A percentile compares a stretch with the other conserved stretches of the same genome.
phyloP scores from a whole-genome alignment of 306 rosid genomes.

The Oxytropis ochrocephala region DNA sequence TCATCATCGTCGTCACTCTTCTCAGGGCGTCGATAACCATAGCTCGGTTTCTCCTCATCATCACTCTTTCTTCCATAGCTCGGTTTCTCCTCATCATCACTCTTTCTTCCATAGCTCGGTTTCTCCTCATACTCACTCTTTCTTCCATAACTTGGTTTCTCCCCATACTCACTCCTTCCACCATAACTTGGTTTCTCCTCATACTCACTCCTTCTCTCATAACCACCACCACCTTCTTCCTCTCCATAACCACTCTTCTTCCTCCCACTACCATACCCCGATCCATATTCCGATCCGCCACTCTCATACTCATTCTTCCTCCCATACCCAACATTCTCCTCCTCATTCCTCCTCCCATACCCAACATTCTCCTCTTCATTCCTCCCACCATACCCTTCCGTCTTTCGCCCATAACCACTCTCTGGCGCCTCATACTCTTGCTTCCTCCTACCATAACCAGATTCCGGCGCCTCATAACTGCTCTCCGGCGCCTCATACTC shows the following conservation, averaged over 20 bases:
- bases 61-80: conserved; percentile 26
- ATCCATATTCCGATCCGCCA: neutral
- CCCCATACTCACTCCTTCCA: conserved; percentile 5
- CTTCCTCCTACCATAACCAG: conserved; percentile 10
- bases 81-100: conserved; percentile 27
- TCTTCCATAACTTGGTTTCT: conserved; percentile 36
- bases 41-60: neutral
- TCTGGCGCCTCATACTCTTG: conserved; percentile 19
- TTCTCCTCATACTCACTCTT: neutral
- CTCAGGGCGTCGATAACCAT: conserved; percentile 30
- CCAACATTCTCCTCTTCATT: conserved; percentile 12
- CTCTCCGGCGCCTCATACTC: conserved; percentile 22
- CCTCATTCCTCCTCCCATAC: conserved; percentile 17
- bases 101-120: conserved; percentile 13
- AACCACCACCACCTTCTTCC: conserved; percentile 32
- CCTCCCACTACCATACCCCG: conserved; percentile 13
- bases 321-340: conserved; percentile 22
- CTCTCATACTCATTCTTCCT: neutral
- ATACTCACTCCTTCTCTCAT: conserved; percentile 17
- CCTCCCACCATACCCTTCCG: conserved; percentile 21
- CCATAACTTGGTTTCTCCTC: neutral
- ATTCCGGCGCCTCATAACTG: conserved; percentile 1
- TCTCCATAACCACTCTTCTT: conserved; percentile 19
- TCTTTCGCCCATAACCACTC: conserved; percentile 9
- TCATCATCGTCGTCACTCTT: conserved; percentile 42